Conservation (phyloP, 768 basidiomycete genomes). For the Boletus edulis region DNA sequence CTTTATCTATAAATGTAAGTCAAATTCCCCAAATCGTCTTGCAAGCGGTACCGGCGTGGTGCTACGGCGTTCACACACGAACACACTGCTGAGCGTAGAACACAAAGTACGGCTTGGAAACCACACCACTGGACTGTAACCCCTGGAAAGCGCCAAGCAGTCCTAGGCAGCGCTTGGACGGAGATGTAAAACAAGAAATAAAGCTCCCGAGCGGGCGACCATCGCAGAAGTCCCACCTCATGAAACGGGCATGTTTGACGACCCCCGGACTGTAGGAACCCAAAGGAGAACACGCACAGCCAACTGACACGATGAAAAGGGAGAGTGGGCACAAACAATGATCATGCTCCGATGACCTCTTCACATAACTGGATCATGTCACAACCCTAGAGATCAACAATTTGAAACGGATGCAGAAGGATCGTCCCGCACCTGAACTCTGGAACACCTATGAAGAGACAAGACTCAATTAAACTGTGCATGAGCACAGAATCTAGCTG, state of each 20-base stretch:
- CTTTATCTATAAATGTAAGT: conserved; percentile 15
- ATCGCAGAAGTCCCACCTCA: conserved; percentile 14
- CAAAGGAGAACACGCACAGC: conserved; percentile 27
- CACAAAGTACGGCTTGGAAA: conserved; percentile 7
- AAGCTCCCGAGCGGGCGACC: not conserved
- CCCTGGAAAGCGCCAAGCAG: not conserved
- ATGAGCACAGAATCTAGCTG: not conserved
- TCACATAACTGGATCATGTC: conserved; percentile 4
- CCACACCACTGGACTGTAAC: not conserved
- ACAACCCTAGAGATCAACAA: conserved; percentile 15
- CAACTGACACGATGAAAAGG: conserved; percentile 12
- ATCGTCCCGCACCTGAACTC: conserved; percentile 7
- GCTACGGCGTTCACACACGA: conserved; percentile 4
- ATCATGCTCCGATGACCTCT: conserved; percentile 7
- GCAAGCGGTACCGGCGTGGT: conserved; percentile 23
- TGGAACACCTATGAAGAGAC: not conserved
- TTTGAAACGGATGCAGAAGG: conserved; percentile 15
- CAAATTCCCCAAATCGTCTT: conserved; percentile 14
- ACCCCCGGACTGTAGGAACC: conserved; percentile 15
- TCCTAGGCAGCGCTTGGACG: not conserved
- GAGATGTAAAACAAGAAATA: not conserved
- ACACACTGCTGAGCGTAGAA: not conserved
- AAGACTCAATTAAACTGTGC: conserved; percentile 1
- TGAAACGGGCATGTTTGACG: conserved; percentile 13
- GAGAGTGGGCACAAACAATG: not conserved